phyloP scores from a whole-genome alignment of 2,329 filamentous ascomycete species.

The Simplicillium sp. region DNA sequence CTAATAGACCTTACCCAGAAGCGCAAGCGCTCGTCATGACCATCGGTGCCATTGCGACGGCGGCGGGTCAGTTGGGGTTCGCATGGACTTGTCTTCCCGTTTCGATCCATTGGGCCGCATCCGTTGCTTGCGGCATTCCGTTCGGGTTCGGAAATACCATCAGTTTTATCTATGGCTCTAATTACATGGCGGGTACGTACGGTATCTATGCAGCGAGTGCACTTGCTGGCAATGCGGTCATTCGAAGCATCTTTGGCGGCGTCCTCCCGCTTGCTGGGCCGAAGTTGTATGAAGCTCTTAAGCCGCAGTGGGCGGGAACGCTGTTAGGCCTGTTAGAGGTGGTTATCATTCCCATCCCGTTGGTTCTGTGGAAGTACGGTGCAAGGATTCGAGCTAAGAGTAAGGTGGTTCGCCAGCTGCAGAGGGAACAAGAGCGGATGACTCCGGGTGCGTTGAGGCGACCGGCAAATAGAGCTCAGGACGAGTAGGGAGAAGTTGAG shows the following conservation, averaged over 20 bases:
- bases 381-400: conserved; percentile 42
- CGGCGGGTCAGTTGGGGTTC: conserved; percentile 76
- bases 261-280: conserved; percentile 29
- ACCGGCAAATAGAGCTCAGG: conserved; percentile 4
- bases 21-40: conserved; percentile 74
- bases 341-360: conserved; percentile 66
- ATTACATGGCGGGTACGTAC: conserved; percentile 72
- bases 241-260: conserved; percentile 5
- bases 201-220: conserved; percentile 76
- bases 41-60: conserved; percentile 64
- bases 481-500: too few relatives aligned
- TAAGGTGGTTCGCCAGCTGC: conserved; percentile 32
- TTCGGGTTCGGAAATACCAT: conserved; percentile 70
- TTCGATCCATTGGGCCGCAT: conserved; percentile 72
- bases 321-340: conserved; percentile 66
- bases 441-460: neutral
- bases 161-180: conserved; percentile 74
- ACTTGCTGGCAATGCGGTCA: conserved; percentile 63
- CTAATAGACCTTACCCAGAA: conserved; percentile 66
- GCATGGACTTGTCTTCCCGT: conserved; percentile 76
- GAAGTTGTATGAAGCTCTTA: conserved; percentile 58
- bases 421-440: conserved; percentile 31
- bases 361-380: conserved; percentile 64
- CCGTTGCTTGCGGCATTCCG: conserved; percentile 68
- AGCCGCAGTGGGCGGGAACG: conserved; percentile 71